phyloP scores from a whole-genome alignment of 2,329 filamentous ascomycete species.

The Stagonosporopsis cucurbitacearum region DNA sequence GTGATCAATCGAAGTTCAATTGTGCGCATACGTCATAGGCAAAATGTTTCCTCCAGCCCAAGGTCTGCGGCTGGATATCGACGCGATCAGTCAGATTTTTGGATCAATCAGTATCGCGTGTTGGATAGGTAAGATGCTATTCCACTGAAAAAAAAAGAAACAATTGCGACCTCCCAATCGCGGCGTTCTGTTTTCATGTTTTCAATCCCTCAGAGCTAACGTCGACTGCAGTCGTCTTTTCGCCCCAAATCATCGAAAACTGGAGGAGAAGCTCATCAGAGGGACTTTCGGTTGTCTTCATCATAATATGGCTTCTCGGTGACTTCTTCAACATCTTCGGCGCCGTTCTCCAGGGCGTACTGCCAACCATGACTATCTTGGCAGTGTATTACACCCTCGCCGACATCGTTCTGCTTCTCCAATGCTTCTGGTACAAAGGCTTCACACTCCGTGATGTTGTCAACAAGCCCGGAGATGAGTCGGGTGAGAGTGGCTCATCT shows the following conservation, averaged over 20 bases:
- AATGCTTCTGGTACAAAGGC: constrained; percentile 96
- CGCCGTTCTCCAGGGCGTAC: constrained; percentile 86
- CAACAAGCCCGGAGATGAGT: constrained; percentile 32
- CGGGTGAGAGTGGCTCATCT: constrained; percentile 34
- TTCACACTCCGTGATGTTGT: constrained; percentile 60
- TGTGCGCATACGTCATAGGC: constrained; percentile 38
- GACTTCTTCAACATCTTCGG: constrained; percentile 98
- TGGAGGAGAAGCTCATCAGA: constrained; percentile 85
- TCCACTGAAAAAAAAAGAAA: too few relatives aligned
- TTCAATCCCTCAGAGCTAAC: background rate
- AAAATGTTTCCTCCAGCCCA: constrained; percentile 62
- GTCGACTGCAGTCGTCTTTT: constrained; percentile 73
- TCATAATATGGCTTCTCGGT: constrained; percentile 89
- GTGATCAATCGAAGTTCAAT: background rate
- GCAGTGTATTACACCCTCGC: constrained; percentile 93
- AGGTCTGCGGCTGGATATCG: constrained; percentile 76
- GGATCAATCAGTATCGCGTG: constrained; percentile 96
- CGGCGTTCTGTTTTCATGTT: background rate
- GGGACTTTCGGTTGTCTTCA: constrained; percentile 87
- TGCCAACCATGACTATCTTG: constrained; percentile 96
- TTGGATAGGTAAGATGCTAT: constrained; percentile 69
- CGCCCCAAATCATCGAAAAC: constrained; percentile 95
- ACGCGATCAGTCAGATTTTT: constrained; percentile 90
- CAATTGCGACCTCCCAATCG: background rate
- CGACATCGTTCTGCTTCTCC: constrained; percentile 83